Conservation (phyloP, 2,329 filamentous ascomycete genomes). For the Beauveria sp. region DNA sequence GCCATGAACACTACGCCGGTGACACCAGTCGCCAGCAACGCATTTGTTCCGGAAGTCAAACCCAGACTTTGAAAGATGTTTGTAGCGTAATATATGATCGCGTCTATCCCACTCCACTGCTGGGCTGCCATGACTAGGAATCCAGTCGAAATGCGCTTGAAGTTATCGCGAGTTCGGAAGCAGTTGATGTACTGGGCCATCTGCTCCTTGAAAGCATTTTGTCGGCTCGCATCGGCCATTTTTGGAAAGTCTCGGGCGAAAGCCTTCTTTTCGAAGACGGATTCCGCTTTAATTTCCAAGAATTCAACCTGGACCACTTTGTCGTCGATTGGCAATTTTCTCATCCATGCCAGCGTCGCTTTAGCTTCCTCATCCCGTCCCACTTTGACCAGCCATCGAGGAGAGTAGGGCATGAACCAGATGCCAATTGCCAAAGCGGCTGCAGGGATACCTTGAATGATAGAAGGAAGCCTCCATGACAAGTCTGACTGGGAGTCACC, state of each 20-base stretch:
- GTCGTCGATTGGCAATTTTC: constrained; percentile 52
- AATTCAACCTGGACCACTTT: constrained; percentile 67
- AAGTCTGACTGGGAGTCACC: constrained; percentile 34
- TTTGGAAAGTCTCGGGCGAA: constrained; percentile 51
- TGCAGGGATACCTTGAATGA: constrained; percentile 36
- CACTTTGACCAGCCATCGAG: constrained; percentile 68
- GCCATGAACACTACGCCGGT: constrained; percentile 62
- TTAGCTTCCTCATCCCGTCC: constrained; percentile 59
- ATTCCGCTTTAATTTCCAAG: constrained; percentile 75
- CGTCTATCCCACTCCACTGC: constrained; percentile 29
- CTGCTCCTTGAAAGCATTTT: constrained; percentile 35
- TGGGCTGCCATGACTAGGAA: constrained; percentile 56
- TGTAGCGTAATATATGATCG: constrained; percentile 40
- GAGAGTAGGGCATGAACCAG: constrained; percentile 72
- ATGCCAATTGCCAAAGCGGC: constrained; percentile 59
- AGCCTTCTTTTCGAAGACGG: constrained; percentile 66
- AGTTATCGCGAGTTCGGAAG: constrained; percentile 37
- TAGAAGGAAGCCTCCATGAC: constrained; percentile 36
- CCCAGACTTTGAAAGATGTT: constrained; percentile 59
- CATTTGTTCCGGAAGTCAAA: constrained; percentile 49
- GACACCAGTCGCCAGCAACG: constrained; percentile 61
- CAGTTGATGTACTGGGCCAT: constrained; percentile 36
- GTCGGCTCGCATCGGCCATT: constrained; percentile 31
- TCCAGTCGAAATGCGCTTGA: constrained; percentile 57
- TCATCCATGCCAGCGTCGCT: constrained; percentile 50